phyloP scores from a whole-genome alignment of 2,329 filamentous ascomycete genomes.

The Fusarium begoniae region DNA sequence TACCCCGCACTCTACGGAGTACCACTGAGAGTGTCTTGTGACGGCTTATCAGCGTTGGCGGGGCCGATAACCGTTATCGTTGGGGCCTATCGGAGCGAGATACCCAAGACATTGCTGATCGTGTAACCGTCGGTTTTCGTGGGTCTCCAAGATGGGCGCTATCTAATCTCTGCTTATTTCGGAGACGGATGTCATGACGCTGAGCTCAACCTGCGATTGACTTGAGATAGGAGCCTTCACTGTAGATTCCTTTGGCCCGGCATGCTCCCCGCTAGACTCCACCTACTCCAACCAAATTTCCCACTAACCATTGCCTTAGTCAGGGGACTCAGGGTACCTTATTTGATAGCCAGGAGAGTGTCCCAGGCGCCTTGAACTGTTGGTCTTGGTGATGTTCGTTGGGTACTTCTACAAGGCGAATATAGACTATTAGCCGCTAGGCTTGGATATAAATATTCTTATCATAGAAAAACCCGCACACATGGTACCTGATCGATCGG shows the following conservation, averaged over 20 bases:
- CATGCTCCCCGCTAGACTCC: background rate
- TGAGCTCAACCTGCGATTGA: fast-evolving
- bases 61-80: background rate
- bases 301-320: background rate
- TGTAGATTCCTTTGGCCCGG: background rate
- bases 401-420: background rate
- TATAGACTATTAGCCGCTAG: no score
- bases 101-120: background rate
- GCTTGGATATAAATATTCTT: no score
- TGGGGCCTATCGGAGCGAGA: background rate
- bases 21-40: conserved; percentile 10
- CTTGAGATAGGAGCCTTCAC: background rate
- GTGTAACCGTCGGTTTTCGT: background rate
- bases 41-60: conserved; percentile 13
- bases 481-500: background rate
- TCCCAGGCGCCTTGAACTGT: fast-evolving
- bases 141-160: no score
- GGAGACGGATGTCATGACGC: fast-evolving
- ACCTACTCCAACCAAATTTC: background rate
- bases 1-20: conserved; percentile 32
- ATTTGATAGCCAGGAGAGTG: fast-evolving
- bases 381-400: fast-evolving
- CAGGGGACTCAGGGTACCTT: background rate
- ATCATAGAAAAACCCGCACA: background rate
- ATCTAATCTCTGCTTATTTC: background rate